Percentiles rank a stretch among this genome's conserved stretches.
Evolutionary conservation across 495 filamentous ascomycete genomes (phyloP).

Genomic region (Podospora comata): DNA sequence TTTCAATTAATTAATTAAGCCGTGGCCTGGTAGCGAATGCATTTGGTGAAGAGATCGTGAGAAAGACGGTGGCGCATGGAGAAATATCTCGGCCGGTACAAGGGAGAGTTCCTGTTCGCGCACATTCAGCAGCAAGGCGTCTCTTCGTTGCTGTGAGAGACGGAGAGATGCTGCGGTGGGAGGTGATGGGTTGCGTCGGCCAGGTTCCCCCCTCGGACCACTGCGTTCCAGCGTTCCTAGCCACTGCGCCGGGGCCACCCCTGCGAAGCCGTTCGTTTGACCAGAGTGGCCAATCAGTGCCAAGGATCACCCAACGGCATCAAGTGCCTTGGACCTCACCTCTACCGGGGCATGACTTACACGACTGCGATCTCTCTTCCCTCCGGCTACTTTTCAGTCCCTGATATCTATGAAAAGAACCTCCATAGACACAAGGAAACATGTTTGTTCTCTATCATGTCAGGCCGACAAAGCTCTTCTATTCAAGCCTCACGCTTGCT

Average conservation of each 20-base stretch:
- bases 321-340: not conserved
- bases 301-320: constrained; percentile 6
- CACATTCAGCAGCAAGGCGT: not conserved
- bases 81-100: not conserved
- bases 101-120: not conserved
- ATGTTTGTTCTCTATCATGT: not conserved
- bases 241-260: constrained; percentile 6
- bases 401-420: no score
- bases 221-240: constrained; percentile 9
- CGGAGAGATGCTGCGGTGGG: not conserved
- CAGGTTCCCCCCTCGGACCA: not conserved
- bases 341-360: not conserved
- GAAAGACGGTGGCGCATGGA: not conserved
- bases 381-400: not conserved
- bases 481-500: not conserved
- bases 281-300: constrained; percentile 18
- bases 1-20: not conserved
- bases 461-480: not conserved
- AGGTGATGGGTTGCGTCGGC: not conserved
- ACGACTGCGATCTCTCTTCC: not conserved
- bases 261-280: constrained; percentile 7
- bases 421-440: not conserved
- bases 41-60: not conserved
- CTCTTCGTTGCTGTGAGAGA: not conserved
- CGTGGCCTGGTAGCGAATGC: not conserved